Percentiles rank a stretch among this genome's conserved stretches.
These are phyloP conservation scores for Vitis cinerea DNA, from an alignment of 164 flowering plant genomes.

Conservation along the genomic window DNA sequence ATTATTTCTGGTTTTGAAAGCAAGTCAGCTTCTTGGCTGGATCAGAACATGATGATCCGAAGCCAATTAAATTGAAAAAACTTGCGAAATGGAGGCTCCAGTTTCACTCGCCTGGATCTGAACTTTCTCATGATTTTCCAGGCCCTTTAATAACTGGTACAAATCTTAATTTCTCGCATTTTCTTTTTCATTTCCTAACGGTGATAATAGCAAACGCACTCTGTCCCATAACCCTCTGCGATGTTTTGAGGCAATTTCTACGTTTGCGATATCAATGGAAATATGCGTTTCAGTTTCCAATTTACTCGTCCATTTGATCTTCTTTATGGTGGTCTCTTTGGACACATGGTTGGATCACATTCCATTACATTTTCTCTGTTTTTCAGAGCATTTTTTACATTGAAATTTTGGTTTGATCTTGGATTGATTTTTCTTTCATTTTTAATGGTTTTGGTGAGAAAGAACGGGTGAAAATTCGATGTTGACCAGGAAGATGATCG, in stretches of 20 bases:
- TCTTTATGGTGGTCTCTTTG: slow-evolving; percentile 10
- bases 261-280: slow-evolving; percentile 41
- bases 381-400: too few species aligned
- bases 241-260: slow-evolving; percentile 63
- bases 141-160: slow-evolving; percentile 51
- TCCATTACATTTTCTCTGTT: background rate
- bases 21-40: slow-evolving; percentile 66
- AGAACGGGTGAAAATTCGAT: too few species aligned
- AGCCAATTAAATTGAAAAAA: slow-evolving; percentile 21
- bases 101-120: slow-evolving; percentile 61
- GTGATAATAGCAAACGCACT: slow-evolving; percentile 49
- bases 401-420: too few species aligned
- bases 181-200: background rate
- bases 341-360: slow-evolving; percentile 51
- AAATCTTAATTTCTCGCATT: slow-evolving; percentile 6
- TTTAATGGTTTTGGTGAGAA: too few species aligned
- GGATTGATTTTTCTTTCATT: too few species aligned
- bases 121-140: slow-evolving; percentile 32
- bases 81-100: slow-evolving; percentile 42
- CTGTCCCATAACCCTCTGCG: slow-evolving; percentile 39
- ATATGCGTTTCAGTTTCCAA: slow-evolving; percentile 10
- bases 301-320: slow-evolving; percentile 33
- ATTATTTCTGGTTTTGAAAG: slow-evolving; percentile 11
- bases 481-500: too few species aligned
- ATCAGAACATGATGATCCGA: slow-evolving; percentile 14